Evolutionary conservation across 305 asterid genomes (phyloP), one percentile per base, ranked within the genome.

Genomic region (Striga hermonthica): DNA sequence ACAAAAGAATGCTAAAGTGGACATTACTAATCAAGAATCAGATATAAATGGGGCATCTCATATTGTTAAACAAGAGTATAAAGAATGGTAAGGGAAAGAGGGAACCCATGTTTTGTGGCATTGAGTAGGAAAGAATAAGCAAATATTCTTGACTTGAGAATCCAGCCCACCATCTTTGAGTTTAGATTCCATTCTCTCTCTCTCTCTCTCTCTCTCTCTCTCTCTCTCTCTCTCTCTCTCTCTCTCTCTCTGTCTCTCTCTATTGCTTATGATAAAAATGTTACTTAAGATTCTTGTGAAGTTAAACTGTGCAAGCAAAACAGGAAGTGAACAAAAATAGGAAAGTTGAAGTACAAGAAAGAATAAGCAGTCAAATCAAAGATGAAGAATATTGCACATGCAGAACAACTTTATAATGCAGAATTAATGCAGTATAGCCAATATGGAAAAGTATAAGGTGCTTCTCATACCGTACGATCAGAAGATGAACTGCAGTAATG

Each of bases 101-200:
- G 14, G 62, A 35, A 57, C 44, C 62, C 45, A 57, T 11, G 28
- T 50, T 50, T 50, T 15, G 35, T 50, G 57, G 57, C 57, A 31
- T 6, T 50, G 28, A 15, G 56, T 50, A 13, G 15, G 56, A 9
- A 52, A 9, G 83, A 86, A 52, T 52, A 80, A 78, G 73, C 78
- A 66, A 69, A 83, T 80, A 82, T 84, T 86, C 95, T 83, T 83
- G 87, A 79, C 90, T 83, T 80, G 86, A 74, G 83, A 89, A 86
- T 84, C 79, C 73, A 75, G 69, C 81, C 75, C 77, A 81, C 67
- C 73, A 56, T 66, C 86, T 77, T 77, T 70, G 83, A 79, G 86
- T 85, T 81, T 78, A 75, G 82, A 86, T 86, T 82, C 86, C 81
- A 81, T 82, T 79, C 79, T 50, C 58, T 80, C 80, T 60, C 73